Conservation (phyloP, 1,139 yeast genomes). For the Hansenula sp. region DNA sequence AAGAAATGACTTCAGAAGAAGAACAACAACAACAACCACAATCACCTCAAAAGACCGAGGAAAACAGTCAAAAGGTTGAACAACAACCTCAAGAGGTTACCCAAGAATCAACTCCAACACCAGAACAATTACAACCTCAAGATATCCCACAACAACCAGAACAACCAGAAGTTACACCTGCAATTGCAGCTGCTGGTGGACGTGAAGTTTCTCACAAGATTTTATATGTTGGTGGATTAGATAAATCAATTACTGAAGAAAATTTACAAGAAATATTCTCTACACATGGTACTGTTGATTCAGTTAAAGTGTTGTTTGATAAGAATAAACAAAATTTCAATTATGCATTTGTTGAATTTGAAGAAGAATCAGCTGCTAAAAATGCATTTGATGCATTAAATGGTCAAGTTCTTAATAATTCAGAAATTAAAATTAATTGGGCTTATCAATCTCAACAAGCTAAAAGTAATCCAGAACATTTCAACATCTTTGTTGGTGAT, state of each 20-base stretch:
- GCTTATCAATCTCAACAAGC: constrained; percentile 76
- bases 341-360: constrained; percentile 82
- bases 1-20: not conserved
- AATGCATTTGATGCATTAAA: constrained; percentile 58
- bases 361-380: constrained; percentile 52
- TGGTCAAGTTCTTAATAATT: constrained; percentile 47
- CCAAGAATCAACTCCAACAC: too few species aligned
- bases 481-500: constrained; percentile 83
- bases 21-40: not conserved
- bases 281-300: constrained; percentile 54
- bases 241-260: constrained; percentile 61
- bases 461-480: constrained; percentile 48
- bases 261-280: constrained; percentile 56
- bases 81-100: too few species aligned
- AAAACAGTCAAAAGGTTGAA: too few species aligned
- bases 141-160: constrained; percentile 2
- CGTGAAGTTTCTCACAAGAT: constrained; percentile 71
- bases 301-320: constrained; percentile 68
- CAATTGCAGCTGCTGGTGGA: constrained; percentile 75
- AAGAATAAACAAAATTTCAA: constrained; percentile 71
- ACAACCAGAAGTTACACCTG: constrained; percentile 39
- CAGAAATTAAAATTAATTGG: constrained; percentile 67
- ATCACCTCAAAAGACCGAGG: not conserved
- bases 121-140: constrained; percentile 4
- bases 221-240: constrained; percentile 73